phyloP scores from a whole-genome alignment of 2,329 filamentous ascomycete genomes.

The Cladophialophora exuberans region DNA sequence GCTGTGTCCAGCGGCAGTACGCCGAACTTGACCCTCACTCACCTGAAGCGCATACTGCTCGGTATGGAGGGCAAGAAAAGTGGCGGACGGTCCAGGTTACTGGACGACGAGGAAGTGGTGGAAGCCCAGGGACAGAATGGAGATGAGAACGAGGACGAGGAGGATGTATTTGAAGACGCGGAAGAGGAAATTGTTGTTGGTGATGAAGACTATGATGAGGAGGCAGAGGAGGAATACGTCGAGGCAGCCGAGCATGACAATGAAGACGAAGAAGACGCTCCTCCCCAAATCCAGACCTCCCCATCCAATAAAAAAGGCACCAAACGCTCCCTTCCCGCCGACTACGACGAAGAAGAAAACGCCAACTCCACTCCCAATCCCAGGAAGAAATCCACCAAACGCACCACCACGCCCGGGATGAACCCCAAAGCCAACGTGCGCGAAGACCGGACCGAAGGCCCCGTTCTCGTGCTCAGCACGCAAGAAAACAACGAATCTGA shows the following conservation, averaged over 20 bases:
- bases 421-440: too few relatives aligned
- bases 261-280: slow-evolving; percentile 11
- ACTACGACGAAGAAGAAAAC: too few relatives aligned
- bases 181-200: background rate
- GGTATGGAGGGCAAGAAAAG: slow-evolving; percentile 30
- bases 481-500: slow-evolving; percentile 18
- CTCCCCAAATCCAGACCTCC: too few relatives aligned
- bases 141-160: background rate
- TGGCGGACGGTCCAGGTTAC: slow-evolving; percentile 14
- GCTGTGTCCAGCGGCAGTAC: slow-evolving; percentile 19
- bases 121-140: slow-evolving; percentile 1
- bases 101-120: slow-evolving; percentile 14
- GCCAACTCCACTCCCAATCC: too few relatives aligned
- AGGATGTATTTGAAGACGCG: background rate
- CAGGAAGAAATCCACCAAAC: too few relatives aligned
- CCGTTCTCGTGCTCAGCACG: too few relatives aligned
- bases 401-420: too few relatives aligned
- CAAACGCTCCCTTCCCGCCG: too few relatives aligned
- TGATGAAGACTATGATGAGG: background rate
- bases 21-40: slow-evolving; percentile 31
- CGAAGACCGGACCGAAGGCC: too few relatives aligned
- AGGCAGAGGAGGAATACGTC: background rate
- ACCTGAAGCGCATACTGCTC: slow-evolving; percentile 30
- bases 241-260: background rate
- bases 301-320: too few relatives aligned